Evolutionary conservation across 2,329 filamentous ascomycete genomes (phyloP), one percentile per base, ranked within the genome.

Genomic region (Cordyceps cateniannulata): DNA sequence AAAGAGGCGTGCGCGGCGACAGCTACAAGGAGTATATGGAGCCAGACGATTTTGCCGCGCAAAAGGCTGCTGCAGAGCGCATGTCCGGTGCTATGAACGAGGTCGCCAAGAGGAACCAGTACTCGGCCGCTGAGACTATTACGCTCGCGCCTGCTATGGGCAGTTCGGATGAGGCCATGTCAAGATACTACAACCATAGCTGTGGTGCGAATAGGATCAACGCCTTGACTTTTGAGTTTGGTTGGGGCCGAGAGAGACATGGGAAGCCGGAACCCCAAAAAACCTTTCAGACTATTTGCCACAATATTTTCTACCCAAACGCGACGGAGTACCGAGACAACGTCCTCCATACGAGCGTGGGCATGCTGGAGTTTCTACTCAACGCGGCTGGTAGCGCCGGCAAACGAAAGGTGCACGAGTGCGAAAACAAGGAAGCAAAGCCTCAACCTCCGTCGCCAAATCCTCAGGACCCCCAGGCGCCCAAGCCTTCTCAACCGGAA

Each of bases 191-290:
- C 52, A 66, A 64, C 2, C 63, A 60, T 38, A 64, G 61, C 18
- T 74, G 72, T 59, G 69, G 67, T 24, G 64, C 64, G 42, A 76
- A 73, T 60, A 71, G 75, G 54, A 67, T 81, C 18, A 72, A 77
- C 59, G 74, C 73, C 1, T 73, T 77, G 55, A 77, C 75, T 1
- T 66, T 82, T 20, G 79, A 82, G 69, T 81, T 82, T 67, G 79
- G 80, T 0, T 52, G 64, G 32, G 52, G 57, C 40, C 68, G 65
- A 12, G 59, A 20, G 3, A 27, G 47, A 18, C 6, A 49, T 18
- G 47, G 47, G 7, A 49, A 49, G 47, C 47, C 47, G 25, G 20
- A 5, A 16, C 3, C 20, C 44, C 6, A 5, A 35, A 25, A 47
- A 8, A 8, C 24, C 12, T 47, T 24, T 22, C 22, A 16, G 44